Base-by-base conservation (phyloP, 768 basidiomycete species). In the Lentinula lateritia region DNA sequence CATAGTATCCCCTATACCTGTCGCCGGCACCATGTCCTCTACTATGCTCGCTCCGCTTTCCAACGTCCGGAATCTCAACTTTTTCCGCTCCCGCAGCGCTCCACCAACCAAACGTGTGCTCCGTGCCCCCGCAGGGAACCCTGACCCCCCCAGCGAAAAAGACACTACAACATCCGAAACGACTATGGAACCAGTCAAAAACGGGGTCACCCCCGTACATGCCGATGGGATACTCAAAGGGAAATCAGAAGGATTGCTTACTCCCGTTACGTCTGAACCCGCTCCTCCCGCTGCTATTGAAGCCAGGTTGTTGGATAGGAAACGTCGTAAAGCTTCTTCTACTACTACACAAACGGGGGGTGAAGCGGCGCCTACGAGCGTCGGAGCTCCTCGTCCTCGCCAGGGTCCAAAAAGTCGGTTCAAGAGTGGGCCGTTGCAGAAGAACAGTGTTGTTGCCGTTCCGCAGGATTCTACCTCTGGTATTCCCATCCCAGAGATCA, bases 11-110 rank as follows among this genome's bases (percentile, higher is more conserved):
- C 61, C 46, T 69, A 65, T 57, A 60, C 50, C 50, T 53, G 58
- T 46, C 15, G 42, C 50, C 16, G 36, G 41, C 10, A 16, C 62
- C 5, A 60, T 43, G 20, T 39, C 62, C 9, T 38, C 60, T 5
- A 57, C 62, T 10, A 68, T 57, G 3, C 53, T 70, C 2, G 61
- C 63, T 35, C 69, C 73, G 5, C 64, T 72, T 3, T 69, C 69
- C 1, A 62, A 64, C 32, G 64, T 76, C 18, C 70, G 66, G 34
- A 68, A 69, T 50, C 64, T 77, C 28, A 65, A 62, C 52, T 77
- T 77, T 58, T 64, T 78, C 59, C 73, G 74, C 36, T 78, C 78
- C 18, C 71, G 65, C 28, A 79, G 77, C 50, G 75, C 73, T 18
- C 78, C 77, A 15, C 75, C 77, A 0, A 71, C 68, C 38, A 69